Conservation (phyloP, 306 rosid species). For the Prosopis cineraria region DNA sequence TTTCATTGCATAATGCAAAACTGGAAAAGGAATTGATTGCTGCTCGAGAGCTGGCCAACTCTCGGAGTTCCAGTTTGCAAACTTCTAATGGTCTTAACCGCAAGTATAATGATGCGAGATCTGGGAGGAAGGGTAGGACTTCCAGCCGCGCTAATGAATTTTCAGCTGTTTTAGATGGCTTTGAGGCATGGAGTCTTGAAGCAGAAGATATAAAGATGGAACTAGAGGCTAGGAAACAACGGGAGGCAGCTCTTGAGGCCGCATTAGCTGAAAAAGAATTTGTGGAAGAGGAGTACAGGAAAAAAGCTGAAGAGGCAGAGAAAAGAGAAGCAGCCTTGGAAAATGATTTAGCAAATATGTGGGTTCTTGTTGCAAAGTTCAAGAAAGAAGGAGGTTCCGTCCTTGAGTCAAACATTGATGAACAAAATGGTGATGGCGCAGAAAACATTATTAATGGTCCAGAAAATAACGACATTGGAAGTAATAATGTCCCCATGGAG, state of each 20-base stretch:
- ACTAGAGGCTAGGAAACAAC: constrained; percentile 84
- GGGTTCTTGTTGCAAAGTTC: constrained; percentile 98
- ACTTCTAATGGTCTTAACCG: constrained; percentile 66
- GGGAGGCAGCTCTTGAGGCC: constrained; percentile 90
- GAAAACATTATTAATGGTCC: constrained; percentile 39
- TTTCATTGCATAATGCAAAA: constrained; percentile 82
- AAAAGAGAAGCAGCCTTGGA: constrained; percentile 85
- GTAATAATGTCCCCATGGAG: constrained; percentile 41
- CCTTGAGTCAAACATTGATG: constrained; percentile 53
- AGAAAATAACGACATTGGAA: constrained; percentile 44
- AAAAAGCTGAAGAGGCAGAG: constrained; percentile 82
- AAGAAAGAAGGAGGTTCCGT: constrained; percentile 75
- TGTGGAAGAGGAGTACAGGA: constrained; percentile 79
- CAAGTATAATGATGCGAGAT: constrained; percentile 65
- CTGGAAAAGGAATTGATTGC: constrained; percentile 83
- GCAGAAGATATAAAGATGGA: constrained; percentile 81
- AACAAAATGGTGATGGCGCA: constrained; percentile 44
- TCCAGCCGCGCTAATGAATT: constrained; percentile 64
- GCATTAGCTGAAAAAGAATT: constrained; percentile 87
- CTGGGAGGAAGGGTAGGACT: constrained; percentile 80
- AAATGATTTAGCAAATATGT: constrained; percentile 98
- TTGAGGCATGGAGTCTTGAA: constrained; percentile 79
- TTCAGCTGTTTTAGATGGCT: constrained; percentile 58
- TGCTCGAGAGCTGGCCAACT: constrained; percentile 71
- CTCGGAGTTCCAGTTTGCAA: constrained; percentile 50